Evolutionary conservation across 2,329 filamentous ascomycete species (phyloP), one percentile per base, ranked within the genome.

Genomic region (Aspergillus persii): DNA sequence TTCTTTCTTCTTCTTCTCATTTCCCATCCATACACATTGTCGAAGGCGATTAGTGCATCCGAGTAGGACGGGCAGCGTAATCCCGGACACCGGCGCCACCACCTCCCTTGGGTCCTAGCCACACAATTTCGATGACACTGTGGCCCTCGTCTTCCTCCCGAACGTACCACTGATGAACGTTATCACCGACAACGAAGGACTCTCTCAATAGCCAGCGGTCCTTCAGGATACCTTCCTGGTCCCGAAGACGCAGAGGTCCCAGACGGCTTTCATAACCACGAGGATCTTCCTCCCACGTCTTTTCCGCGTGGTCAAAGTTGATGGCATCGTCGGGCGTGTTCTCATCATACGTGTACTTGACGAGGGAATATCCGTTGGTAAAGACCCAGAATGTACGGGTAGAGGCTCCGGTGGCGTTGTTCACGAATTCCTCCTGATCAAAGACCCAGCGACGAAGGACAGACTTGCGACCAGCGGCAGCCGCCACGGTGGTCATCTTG

Each of bases 371-470:
- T 26, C 77, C 77, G 57, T 79, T 79, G 58, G 76, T 79, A 59
- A 79, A 60, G 11, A 79, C 73, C 75, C 76, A 78, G 70, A 78
- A 78, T 26, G 69, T 71, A 52, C 74, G 73, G 54, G 66, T 64
- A 4, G 70, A 69, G 54, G 73, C 66, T 36, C 75, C 76, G 4
- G 74, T 75, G 18, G 61, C 53, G 52, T 68, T 68, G 67, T 75
- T 74, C 49, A 76, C 59, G 33, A 65, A 69, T 54, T 74, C 73
- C 56, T 75, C 68, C 61, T 77, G 74, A 62, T 78, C 76, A 50
- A 79, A 78, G 50, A 76, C 71, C 76, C 76, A 79, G 59, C 77
- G 75, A 50, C 76, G 74, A n/a, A 79, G 70, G 36, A 79, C 71
- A 2, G 76, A 78, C 48, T 71, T 69, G 36, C 76, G 74, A 48